phyloP scores from a whole-genome alignment of 2,329 filamentous ascomycete species.

The Aspergillus sp. region DNA sequence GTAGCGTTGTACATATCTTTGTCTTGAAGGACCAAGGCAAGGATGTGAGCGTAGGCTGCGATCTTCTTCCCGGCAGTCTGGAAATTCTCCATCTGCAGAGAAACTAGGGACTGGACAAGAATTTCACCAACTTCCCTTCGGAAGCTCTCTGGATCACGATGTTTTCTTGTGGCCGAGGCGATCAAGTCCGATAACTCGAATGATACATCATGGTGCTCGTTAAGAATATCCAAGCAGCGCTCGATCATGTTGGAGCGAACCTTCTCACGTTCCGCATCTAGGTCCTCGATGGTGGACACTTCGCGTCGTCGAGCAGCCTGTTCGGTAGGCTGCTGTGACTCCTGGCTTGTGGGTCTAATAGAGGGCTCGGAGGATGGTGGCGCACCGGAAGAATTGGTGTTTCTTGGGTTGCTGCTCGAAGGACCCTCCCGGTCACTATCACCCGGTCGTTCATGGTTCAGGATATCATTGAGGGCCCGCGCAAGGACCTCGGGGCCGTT shows the following conservation, averaged over 20 bases:
- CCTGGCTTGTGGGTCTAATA: slow-evolving; percentile 13
- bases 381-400: slow-evolving; percentile 6
- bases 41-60: slow-evolving; percentile 82
- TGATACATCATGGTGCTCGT: slow-evolving; percentile 78
- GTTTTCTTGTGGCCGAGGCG: slow-evolving; percentile 60
- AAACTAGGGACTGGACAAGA: slow-evolving; percentile 74
- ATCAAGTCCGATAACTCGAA: slow-evolving; percentile 90
- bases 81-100: slow-evolving; percentile 53
- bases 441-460: slow-evolving; percentile 24
- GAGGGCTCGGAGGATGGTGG: slow-evolving; percentile 15
- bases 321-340: slow-evolving; percentile 15
- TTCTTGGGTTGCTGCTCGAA: slow-evolving; percentile 13
- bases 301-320: slow-evolving; percentile 25
- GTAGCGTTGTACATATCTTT: slow-evolving; percentile 72
- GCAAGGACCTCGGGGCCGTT: slow-evolving; percentile 32
- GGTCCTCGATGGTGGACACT: slow-evolving; percentile 60
- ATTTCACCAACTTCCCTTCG: slow-evolving; percentile 74
- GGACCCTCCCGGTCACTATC: slow-evolving; percentile 19
- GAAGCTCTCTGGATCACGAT: slow-evolving; percentile 49
- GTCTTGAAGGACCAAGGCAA: slow-evolving; percentile 82
- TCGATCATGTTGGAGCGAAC: slow-evolving; percentile 76
- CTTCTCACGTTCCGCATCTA: slow-evolving; percentile 67
- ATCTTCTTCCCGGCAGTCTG: slow-evolving; percentile 60
- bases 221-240: slow-evolving; percentile 81
- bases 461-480: slow-evolving; percentile 38